Conservation (phyloP, 495 filamentous ascomycete genomes). For the Xylaria sp. region DNA sequence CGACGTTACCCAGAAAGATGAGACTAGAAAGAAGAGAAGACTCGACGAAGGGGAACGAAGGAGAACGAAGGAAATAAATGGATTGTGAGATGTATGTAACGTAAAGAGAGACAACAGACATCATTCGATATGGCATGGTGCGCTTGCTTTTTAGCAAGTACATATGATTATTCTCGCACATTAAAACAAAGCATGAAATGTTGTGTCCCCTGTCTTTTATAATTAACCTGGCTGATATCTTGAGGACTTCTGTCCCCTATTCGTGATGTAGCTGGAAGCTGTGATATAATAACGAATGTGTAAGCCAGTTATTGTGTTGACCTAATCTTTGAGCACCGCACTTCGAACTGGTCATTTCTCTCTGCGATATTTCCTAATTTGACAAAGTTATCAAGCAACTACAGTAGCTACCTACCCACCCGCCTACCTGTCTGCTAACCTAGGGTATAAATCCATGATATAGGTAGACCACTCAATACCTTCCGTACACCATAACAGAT, state of each 20-base stretch:
- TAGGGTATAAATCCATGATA: constrained; percentile 16
- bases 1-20: not conserved
- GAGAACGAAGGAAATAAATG: not conserved
- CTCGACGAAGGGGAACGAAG: not conserved
- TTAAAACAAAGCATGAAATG: not conserved
- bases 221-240: not conserved
- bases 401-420: too few species aligned
- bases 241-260: not conserved
- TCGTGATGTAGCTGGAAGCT: not conserved
- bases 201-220: not conserved
- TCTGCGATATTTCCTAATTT: not conserved
- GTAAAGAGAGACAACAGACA: not conserved
- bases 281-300: not conserved
- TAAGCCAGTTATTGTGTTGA: not conserved
- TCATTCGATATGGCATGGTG: not conserved
- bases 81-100: constrained; percentile 1
- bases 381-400: not conserved
- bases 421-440: not conserved
- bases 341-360: not conserved
- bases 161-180: not conserved
- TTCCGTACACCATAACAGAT: not conserved
- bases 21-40: not conserved
- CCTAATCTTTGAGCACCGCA: not conserved
- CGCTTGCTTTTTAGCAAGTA: not conserved
- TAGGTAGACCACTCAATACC: not conserved